phyloP scores from a whole-genome alignment of 78 protist genomes.

The Chrysochromulina parva region DNA sequence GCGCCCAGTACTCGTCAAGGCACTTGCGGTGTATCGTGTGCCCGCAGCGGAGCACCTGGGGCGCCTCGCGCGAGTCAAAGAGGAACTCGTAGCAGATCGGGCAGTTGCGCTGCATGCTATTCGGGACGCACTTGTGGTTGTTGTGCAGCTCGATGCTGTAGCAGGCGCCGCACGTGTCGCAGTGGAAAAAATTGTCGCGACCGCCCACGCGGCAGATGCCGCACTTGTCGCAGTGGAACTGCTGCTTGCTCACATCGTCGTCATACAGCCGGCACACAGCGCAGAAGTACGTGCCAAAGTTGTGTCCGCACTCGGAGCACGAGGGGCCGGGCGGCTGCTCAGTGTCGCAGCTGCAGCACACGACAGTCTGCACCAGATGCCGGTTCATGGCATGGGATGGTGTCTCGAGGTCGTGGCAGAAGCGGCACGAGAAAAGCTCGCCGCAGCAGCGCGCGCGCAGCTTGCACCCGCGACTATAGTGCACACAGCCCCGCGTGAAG shows the following conservation, averaged over 20 bases:
- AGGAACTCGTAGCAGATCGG: conserved; percentile 52
- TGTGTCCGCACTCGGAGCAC: not conserved
- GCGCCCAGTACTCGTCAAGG: not conserved
- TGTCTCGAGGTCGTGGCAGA: conserved; percentile 25
- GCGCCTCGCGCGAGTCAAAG: not conserved
- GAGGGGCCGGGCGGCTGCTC: not conserved
- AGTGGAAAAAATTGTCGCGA: conserved; percentile 43
- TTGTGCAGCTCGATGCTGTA: conserved; percentile 8
- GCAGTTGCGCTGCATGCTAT: conserved; percentile 36
- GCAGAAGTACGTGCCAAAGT: conserved; percentile 46
- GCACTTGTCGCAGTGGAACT: conserved; percentile 51
- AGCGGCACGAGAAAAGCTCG: conserved; percentile 38
- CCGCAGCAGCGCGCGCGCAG: conserved; percentile 37
- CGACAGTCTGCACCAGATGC: not conserved
- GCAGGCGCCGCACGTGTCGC: conserved; percentile 44
- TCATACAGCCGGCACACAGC: conserved; percentile 42
- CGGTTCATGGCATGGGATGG: conserved; percentile 34
- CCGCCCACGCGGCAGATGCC: conserved; percentile 58
- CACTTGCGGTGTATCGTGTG: conserved; percentile 34
- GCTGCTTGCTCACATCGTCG: conserved; percentile 24
- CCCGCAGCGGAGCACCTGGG: conserved; percentile 32
- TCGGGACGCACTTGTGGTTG: conserved; percentile 41
- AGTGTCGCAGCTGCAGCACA: conserved; percentile 27
- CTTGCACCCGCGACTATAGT: conserved; percentile 31
- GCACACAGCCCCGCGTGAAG: not conserved